These are phyloP conservation scores for Claviceps pusilla DNA, from an alignment of 2,329 filamentous ascomycete species.

Conservation along the genomic window DNA sequence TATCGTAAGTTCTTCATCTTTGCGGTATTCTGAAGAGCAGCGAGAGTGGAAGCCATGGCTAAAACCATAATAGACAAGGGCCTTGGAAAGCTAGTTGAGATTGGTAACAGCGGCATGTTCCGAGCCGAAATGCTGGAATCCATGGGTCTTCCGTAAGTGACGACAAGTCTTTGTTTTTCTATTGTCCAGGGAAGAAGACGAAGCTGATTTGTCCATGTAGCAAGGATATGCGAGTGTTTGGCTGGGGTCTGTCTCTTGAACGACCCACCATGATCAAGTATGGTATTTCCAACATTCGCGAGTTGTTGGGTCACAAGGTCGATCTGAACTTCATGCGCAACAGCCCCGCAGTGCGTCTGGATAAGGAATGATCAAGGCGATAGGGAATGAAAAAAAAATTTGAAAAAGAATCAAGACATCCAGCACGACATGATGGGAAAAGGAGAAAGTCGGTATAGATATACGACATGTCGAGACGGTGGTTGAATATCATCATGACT, in stretches of 20 bases:
- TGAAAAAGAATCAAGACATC: not conserved
- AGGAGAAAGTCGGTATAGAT: not conserved
- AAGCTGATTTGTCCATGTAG: not conserved
- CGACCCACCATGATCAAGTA: conserved; percentile 97
- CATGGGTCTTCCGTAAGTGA: conserved; percentile 60
- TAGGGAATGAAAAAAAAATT: not conserved
- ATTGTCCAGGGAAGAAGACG: not conserved
- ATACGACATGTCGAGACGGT: not conserved
- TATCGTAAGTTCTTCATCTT: conserved; percentile 34
- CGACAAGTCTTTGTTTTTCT: not conserved
- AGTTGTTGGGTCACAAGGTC: conserved; percentile 87
- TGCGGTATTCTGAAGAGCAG: not conserved
- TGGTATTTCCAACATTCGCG: conserved; percentile 75
- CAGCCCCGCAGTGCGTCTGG: conserved; percentile 79
- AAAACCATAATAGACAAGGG: conserved; percentile 42
- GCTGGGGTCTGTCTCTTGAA: conserved; percentile 84
- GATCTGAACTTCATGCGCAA: conserved; percentile 84
- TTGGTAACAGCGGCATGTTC: conserved; percentile 98
- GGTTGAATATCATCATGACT: not conserved
- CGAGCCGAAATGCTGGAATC: conserved; percentile 90
- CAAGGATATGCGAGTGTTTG: conserved; percentile 82
- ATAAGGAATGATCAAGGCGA: conserved; percentile 51
- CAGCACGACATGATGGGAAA: not conserved
- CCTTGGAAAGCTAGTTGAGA: conserved; percentile 83
- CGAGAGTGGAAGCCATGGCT: not conserved